Evolutionary conservation across 2,329 filamentous ascomycete species (phyloP), one percentile per base, ranked within the genome.

Genomic region (Fusarium odoratissimum): DNA sequence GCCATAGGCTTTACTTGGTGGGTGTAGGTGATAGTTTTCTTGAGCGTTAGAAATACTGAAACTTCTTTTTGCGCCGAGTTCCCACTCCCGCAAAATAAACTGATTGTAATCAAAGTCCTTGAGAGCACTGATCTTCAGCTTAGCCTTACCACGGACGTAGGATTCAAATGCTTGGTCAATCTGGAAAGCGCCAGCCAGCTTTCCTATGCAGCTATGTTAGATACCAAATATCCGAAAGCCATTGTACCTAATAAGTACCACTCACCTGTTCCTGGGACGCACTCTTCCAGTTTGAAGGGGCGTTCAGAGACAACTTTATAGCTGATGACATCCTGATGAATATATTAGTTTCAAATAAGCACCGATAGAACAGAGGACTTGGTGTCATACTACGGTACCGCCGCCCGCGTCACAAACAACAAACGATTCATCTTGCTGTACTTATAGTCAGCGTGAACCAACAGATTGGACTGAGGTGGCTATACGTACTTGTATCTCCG

Each of bases 371-470:
- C 31, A 4, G 5, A 33, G 31, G 31, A 14, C 13, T 14, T 33
- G 13, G 31, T 13, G 31, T 14, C 13, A 17, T 54, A 54, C 58
- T 8, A 60, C 33, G 8, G 46, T 60, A 10, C 58, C 46, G 1
- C 58, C 46, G 9, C 58, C 58, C 9, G 58, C 58, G 17, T 60
- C 57, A 2, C 57, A 60, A 6, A 60, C 46, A 28, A 60, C 38
- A 23, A 60, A 60, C 3, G 57, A 54, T 4, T 60, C 57, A 16
- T 37, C 5, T 1, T 8, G 30, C 57, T 60, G 10, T 31, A 4
- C 17, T 21, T 0, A 0, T 0, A 7, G 5, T 48, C 23, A 58
- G 1, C 8, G 4, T 6, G 5, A 8, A n/a, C n/a, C 11, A 12
- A 12, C 31, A 12, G 12, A 31, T 31, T 31, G 12, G 31, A 31